Evolutionary conservation across 2,329 filamentous ascomycete genomes (phyloP).

Genomic region (Clarireedia paspali): DNA sequence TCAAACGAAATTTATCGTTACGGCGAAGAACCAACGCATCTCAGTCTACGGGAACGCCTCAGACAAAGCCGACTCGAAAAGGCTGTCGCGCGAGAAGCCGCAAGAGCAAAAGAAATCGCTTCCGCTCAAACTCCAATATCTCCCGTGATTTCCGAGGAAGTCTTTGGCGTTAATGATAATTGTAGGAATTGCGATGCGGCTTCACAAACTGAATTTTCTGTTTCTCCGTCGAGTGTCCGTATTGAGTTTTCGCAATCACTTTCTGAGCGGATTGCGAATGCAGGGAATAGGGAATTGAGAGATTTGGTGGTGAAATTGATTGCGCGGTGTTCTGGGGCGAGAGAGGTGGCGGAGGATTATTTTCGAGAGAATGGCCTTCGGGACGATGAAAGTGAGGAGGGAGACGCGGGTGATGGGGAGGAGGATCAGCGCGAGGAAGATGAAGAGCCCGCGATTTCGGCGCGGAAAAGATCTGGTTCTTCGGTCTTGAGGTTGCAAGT

Average conservation of each 20-base stretch:
- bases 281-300: not conserved
- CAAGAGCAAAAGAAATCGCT: too few relatives aligned
- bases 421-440: too few relatives aligned
- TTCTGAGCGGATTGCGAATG: not conserved
- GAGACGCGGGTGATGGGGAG: too few relatives aligned
- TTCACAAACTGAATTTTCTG: not conserved
- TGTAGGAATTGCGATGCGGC: not conserved
- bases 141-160: not conserved
- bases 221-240: not conserved
- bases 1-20: too few relatives aligned
- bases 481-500: too few relatives aligned
- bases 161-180: not conserved
- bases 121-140: too few relatives aligned
- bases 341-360: not conserved
- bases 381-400: not conserved
- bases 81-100: too few relatives aligned
- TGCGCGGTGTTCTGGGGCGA: not conserved
- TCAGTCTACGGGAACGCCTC: too few relatives aligned
- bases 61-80: too few relatives aligned
- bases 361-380: not conserved
- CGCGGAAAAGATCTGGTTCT: too few relatives aligned
- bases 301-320: constrained; percentile 1
- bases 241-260: not conserved
- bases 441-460: too few relatives aligned
- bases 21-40: too few relatives aligned